Evolutionary conservation across 805 yeast genomes (phyloP).

Genomic region (Metschnikowia gelsemii): DNA sequence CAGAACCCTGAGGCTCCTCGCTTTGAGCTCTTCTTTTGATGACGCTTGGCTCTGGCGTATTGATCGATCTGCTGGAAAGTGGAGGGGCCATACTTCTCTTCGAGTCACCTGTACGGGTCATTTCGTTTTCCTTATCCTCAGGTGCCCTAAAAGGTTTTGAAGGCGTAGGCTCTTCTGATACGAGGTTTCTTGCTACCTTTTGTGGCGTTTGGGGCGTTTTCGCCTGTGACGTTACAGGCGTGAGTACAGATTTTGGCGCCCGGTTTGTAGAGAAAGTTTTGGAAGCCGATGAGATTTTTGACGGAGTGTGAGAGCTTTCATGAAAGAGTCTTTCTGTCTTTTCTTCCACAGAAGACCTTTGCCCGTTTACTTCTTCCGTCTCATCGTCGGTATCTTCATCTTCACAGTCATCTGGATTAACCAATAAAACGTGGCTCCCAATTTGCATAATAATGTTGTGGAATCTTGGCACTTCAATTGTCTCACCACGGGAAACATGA

Average conservation of each 20-base stretch:
- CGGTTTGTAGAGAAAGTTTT: neutral
- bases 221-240: slow-evolving; percentile 8
- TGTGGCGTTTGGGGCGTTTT: slow-evolving; percentile 9
- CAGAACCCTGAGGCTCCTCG: slow-evolving; percentile 31
- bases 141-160: slow-evolving; percentile 5
- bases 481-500: slow-evolving; percentile 59
- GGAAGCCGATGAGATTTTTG: no score
- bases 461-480: slow-evolving; percentile 60
- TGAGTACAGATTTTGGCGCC: slow-evolving; percentile 1
- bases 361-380: neutral
- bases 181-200: neutral
- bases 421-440: slow-evolving; percentile 58
- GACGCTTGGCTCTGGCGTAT: slow-evolving; percentile 17
- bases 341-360: neutral
- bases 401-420: slow-evolving; percentile 48
- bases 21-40: slow-evolving; percentile 32
- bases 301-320: no score
- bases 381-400: slow-evolving; percentile 50
- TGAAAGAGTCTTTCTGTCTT: slow-evolving; percentile 12
- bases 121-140: slow-evolving; percentile 8
- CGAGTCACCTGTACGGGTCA: slow-evolving; percentile 1
- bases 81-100: slow-evolving; percentile 21
- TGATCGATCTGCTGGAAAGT: slow-evolving; percentile 30
- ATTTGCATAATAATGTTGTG: slow-evolving; percentile 66
- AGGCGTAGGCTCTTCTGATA: slow-evolving; percentile 11